phyloP scores from a whole-genome alignment of 140 eudicot genomes.

The Stevia rebaudiana region DNA sequence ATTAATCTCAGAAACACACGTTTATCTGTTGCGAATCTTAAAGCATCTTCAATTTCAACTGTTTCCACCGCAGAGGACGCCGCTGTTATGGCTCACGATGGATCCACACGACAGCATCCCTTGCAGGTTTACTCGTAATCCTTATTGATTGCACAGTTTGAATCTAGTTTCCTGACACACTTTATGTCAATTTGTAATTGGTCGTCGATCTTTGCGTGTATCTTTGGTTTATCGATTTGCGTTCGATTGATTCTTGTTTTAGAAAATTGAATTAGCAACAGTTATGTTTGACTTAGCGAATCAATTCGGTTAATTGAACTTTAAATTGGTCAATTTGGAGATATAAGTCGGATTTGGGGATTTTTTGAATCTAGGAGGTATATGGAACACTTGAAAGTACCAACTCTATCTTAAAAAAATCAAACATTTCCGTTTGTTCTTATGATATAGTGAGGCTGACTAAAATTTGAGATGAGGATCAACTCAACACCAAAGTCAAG shows the following conservation, averaged over 20 bases:
- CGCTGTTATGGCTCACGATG: slow-evolving; percentile 30
- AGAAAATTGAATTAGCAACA: neutral
- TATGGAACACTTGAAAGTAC: neutral
- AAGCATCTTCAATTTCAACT: slow-evolving; percentile 42
- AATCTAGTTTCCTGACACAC: neutral
- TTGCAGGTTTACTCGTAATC: slow-evolving; percentile 36
- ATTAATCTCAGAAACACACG: neutral
- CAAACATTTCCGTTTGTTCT: neutral
- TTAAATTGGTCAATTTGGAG: neutral
- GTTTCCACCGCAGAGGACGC: slow-evolving; percentile 32
- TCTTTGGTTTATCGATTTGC: neutral
- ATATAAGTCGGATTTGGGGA: neutral
- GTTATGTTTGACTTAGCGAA: neutral
- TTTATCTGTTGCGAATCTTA: slow-evolving; percentile 4
- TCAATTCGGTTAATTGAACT: neutral
- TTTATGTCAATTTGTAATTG: slow-evolving; percentile 4
- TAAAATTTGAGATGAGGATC: neutral
- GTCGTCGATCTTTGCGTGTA: neutral
- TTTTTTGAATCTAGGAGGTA: neutral
- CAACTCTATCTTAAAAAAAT: neutral
- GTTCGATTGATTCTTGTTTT: neutral
- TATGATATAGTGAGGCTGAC: neutral
- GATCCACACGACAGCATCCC: slow-evolving; percentile 36
- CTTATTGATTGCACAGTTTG: neutral
- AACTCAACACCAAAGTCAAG: neutral